A percentile compares a stretch with the other conserved stretches of the same genome.
Evolutionary conservation across 441 rosid genomes (phyloP).

Genomic region (Adansonia madagascariensis): DNA sequence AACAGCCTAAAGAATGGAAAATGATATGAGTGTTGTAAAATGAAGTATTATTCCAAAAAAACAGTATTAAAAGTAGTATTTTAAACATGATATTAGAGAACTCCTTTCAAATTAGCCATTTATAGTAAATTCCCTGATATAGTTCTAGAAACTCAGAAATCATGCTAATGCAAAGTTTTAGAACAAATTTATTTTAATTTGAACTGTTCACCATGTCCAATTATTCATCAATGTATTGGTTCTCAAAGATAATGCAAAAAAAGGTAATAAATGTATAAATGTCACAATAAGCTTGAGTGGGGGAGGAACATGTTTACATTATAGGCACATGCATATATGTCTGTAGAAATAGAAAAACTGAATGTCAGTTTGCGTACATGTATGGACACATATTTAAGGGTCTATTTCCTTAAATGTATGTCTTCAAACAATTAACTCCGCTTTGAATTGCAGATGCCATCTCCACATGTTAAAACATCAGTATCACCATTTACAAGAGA

Average conservation of each 20-base stretch:
- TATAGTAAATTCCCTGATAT: background rate
- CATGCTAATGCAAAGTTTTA: background rate
- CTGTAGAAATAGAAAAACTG: background rate
- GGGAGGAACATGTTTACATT: background rate
- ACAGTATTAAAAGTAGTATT: background rate
- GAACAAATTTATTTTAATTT: background rate
- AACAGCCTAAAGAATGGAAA: background rate
- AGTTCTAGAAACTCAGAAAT: background rate
- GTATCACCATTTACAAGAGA: background rate
- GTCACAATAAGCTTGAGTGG: background rate
- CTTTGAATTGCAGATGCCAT: background rate
- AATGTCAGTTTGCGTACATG: background rate
- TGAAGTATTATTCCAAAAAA: background rate
- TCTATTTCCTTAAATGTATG: background rate
- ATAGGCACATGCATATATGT: background rate
- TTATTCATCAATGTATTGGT: background rate
- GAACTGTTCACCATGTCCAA: background rate
- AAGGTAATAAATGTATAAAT: background rate
- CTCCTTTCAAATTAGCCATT: background rate
- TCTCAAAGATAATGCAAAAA: conserved; percentile 6
- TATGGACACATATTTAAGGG: background rate
- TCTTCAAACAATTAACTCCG: background rate
- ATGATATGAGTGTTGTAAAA: background rate
- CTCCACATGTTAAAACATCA: background rate
- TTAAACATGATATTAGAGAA: background rate